Evolutionary conservation across 2,329 filamentous ascomycete species (phyloP), one percentile per base, ranked within the genome.

Genomic region (Pestalotiopsis sp.): DNA sequence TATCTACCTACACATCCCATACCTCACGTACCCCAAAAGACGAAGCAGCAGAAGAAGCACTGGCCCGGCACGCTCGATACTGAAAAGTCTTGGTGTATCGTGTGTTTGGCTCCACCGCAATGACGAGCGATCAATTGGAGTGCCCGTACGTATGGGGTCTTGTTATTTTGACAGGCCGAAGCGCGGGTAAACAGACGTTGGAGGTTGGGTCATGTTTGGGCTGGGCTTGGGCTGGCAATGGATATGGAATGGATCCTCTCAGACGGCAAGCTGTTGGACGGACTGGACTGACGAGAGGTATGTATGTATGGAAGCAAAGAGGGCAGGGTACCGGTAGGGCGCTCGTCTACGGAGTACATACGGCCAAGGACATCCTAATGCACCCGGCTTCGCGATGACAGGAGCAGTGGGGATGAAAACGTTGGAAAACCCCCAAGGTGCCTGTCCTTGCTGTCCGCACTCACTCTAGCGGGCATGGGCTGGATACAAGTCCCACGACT

Each of bases 81-180:
- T 56, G 22, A 44, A 20, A n/a, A 26, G 3, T 5, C 20, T 48
- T n/a, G 40, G 30, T 22, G 39, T 17, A 63, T 24, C 20, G 24
- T 67, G 67, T 40, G 65, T 62, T 26, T 64, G 55, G 39, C 70
- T 70, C 69, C 72, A 73, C 71, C 69, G 66, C 52, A 68, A 69
- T 71, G 63, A 67, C 70, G 69, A 75, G 75, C 75, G 74, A 74
- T 76, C 75, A 75, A 73, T 75, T 71, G 64, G 71, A 70, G 68
- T n/a, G 58, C 24, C 58, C 58, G 58, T 35, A 52, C 22, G 44
- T 52, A 39, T 14, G 30, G 26, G 13, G 58, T 60, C n/a, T 35
- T n/a, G n/a, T 35, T 35, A 30, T 20, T 26, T 20, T 58, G 24
- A 35, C 11, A 69, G 67, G 70, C 70, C 66, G 67, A 69, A 70